A percentile compares a stretch with the other conserved stretches of the same genome.
phyloP scores from a whole-genome alignment of 1,284 basidiomycete genomes.

The Tylopilus orsonianus region DNA sequence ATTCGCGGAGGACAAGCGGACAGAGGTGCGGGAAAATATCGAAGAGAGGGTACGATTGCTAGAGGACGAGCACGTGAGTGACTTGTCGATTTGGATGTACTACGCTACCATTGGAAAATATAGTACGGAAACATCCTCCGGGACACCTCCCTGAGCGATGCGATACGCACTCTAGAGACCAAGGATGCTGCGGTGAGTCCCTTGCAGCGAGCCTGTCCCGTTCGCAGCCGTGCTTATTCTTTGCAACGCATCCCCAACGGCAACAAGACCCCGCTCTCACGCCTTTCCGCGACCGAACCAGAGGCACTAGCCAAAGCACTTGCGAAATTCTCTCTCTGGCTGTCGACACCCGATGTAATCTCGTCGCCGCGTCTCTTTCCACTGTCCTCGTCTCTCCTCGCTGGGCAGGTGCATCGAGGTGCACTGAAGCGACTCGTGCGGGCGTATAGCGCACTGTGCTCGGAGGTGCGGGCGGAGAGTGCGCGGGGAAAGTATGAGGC shows the following conservation, averaged over 20 bases:
- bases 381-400: conserved; percentile 67
- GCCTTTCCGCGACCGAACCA: conserved; percentile 56
- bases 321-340: conserved; percentile 63
- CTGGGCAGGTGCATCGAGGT: conserved; percentile 69
- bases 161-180: conserved; percentile 57
- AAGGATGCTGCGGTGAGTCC: conserved; percentile 54
- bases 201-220: background rate
- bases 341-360: conserved; percentile 68
- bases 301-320: conserved; percentile 54
- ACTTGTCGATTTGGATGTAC: background rate
- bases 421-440: conserved; percentile 67
- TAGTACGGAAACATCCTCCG: conserved; percentile 74
- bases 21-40: conserved; percentile 59
- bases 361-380: conserved; percentile 77
- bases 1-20: conserved; percentile 68
- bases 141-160: conserved; percentile 72
- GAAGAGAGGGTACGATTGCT: conserved; percentile 64
- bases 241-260: background rate
- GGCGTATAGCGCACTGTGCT: conserved; percentile 72
- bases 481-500: conserved; percentile 71
- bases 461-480: conserved; percentile 72
- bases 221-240: background rate
- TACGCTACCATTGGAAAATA: background rate
- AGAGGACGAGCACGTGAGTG: conserved; percentile 78
- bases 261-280: conserved; percentile 69